A percentile compares a stretch with the other conserved stretches of the same genome.
Conservation (phyloP, 1,139 yeast genomes). For the Kodamaea anthophila region DNA sequence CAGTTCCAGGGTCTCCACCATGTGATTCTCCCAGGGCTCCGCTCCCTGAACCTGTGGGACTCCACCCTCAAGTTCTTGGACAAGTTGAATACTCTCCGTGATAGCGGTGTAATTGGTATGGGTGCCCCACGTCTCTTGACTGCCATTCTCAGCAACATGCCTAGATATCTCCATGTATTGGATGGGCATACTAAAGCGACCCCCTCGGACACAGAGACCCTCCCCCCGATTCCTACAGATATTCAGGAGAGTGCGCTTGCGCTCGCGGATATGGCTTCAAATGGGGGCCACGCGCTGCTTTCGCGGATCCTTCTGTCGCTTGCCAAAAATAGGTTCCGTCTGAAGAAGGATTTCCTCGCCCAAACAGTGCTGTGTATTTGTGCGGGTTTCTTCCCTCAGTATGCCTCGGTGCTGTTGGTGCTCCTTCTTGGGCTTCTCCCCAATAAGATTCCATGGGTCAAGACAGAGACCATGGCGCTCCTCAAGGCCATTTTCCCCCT, state of each 20-base stretch:
- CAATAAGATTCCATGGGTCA: constrained; percentile 74
- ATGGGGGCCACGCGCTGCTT: constrained; percentile 51
- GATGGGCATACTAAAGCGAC: too few relatives aligned
- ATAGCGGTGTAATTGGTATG: constrained; percentile 74
- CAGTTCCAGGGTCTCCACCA: constrained; percentile 83
- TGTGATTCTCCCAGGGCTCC: constrained; percentile 70
- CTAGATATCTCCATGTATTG: constrained; percentile 77
- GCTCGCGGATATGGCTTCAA: constrained; percentile 56
- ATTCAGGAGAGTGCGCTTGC: constrained; percentile 53
- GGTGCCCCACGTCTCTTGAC: constrained; percentile 63
- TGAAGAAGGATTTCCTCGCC: constrained; percentile 79
- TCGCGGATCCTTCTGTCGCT: constrained; percentile 73
- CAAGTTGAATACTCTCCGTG: constrained; percentile 58
- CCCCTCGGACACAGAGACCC: background rate
- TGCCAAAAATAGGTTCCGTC: constrained; percentile 72
- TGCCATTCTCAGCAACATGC: constrained; percentile 73
- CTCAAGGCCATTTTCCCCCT: constrained; percentile 69
- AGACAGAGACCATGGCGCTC: constrained; percentile 69
- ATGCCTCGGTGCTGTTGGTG: constrained; percentile 69
- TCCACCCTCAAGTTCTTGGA: constrained; percentile 71
- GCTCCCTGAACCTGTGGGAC: constrained; percentile 78
- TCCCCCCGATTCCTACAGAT: constrained; percentile 35
- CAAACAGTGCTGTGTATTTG: constrained; percentile 71
- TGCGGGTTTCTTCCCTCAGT: constrained; percentile 64
- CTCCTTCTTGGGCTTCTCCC: constrained; percentile 72